phyloP scores from a whole-genome alignment of 2,329 filamentous ascomycete species.

The Fusarium veterinarium region DNA sequence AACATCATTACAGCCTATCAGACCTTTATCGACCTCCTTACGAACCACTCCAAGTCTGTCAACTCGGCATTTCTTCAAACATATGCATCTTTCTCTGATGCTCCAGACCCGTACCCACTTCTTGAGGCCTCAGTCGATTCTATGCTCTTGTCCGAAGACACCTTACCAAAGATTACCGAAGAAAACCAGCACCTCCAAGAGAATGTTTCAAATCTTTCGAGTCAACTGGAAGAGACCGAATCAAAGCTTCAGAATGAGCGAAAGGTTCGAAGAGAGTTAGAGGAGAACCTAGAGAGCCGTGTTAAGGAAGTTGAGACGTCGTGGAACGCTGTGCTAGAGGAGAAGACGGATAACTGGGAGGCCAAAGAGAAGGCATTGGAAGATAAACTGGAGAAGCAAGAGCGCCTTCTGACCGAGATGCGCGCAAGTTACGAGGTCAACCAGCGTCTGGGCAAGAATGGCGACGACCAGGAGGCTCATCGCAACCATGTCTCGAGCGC shows the following conservation, averaged over 20 bases:
- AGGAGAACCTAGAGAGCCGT: constrained; percentile 79
- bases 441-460: constrained; percentile 83
- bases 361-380: constrained; percentile 91
- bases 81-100: constrained; percentile 94
- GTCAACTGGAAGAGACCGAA: constrained; percentile 86
- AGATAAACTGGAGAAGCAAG: constrained; percentile 94
- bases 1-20: constrained; percentile 78
- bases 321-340: constrained; percentile 88
- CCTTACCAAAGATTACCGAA: constrained; percentile 85
- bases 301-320: constrained; percentile 91
- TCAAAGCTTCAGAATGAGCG: constrained; percentile 82
- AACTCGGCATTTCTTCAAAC: constrained; percentile 93
- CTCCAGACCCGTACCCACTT: constrained; percentile 94
- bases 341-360: constrained; percentile 97
- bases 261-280: constrained; percentile 76
- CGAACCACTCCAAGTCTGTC: constrained; percentile 94
- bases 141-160: constrained; percentile 91
- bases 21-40: constrained; percentile 94
- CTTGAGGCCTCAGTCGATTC: constrained; percentile 97
- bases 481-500: constrained; percentile 80
- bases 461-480: constrained; percentile 68
- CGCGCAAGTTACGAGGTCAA: constrained; percentile 98
- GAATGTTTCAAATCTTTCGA: constrained; percentile 78
- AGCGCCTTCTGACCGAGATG: constrained; percentile 89
- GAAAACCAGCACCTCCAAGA: constrained; percentile 91